These are phyloP conservation scores for Pyrenula massariospora DNA, from an alignment of 495 filamentous ascomycete genomes.

Conservation along the genomic window DNA sequence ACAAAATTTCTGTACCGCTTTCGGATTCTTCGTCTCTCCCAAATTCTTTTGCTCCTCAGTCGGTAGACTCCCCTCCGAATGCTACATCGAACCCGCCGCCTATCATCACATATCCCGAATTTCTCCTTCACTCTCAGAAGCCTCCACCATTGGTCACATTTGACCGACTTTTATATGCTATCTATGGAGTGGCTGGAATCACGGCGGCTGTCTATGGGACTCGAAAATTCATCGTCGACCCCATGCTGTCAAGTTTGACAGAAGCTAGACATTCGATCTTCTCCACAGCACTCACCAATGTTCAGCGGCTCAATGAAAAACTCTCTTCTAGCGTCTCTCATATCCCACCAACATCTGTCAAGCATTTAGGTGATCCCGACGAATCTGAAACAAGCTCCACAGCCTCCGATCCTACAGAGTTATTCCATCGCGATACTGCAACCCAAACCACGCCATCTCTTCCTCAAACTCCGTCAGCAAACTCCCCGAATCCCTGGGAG, in stretches of 20 bases:
- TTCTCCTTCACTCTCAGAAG: constrained; percentile 54
- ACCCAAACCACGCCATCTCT: constrained; percentile 64
- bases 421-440: constrained; percentile 83
- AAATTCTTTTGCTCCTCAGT: not conserved
- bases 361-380: constrained; percentile 32
- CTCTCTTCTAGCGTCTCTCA: constrained; percentile 61
- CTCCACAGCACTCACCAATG: constrained; percentile 47
- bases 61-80: constrained; percentile 9
- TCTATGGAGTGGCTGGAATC: constrained; percentile 63
- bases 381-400: constrained; percentile 27
- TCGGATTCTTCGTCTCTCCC: constrained; percentile 1
- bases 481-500: not conserved
- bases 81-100: constrained; percentile 49
- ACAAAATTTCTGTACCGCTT: constrained; percentile 1
- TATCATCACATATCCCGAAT: constrained; percentile 97
- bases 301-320: constrained; percentile 58
- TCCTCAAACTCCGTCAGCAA: constrained; percentile 20
- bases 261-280: constrained; percentile 74
- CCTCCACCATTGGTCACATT: constrained; percentile 72
- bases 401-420: constrained; percentile 61
- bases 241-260: constrained; percentile 68
- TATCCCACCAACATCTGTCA: constrained; percentile 30
- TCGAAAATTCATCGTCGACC: constrained; percentile 66
- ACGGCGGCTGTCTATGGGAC: constrained; percentile 68
- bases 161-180: constrained; percentile 58